Percentiles rank a stretch among this genome's conserved stretches.
Conservation (phyloP, 306 rosid species). For the Malus orientalis region DNA sequence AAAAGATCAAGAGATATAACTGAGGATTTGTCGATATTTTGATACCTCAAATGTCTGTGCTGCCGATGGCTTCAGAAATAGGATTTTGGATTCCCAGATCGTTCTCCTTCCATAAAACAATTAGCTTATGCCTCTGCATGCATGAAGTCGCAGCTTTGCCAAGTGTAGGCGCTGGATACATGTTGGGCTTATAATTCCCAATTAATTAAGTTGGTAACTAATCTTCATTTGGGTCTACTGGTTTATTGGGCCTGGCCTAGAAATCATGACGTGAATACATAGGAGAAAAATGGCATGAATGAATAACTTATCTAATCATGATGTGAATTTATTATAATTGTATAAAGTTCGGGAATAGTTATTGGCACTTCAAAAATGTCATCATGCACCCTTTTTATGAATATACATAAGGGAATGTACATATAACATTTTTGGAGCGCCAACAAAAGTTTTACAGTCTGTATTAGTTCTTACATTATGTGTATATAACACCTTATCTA, state of each 20-base stretch:
- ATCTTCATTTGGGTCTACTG: not conserved
- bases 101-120: constrained; percentile 9
- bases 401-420: not conserved
- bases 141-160: constrained; percentile 18
- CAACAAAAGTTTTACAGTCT: not conserved
- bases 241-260: not conserved
- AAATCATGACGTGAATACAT: not conserved
- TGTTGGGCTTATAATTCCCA: constrained; percentile 14
- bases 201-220: not conserved
- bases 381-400: too few species aligned
- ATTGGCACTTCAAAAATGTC: not conserved
- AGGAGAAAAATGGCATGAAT: not conserved
- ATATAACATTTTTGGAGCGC: too few species aligned
- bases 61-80: constrained; percentile 21
- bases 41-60: constrained; percentile 20
- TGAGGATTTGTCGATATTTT: not conserved
- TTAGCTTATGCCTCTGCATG: constrained; percentile 12
- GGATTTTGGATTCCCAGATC: constrained; percentile 1
- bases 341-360: not conserved
- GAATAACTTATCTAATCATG: not conserved
- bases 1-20: not conserved
- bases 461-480: not conserved
- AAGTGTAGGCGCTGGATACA: constrained; percentile 23
- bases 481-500: not conserved
- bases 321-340: not conserved